Conservation (phyloP, 371 early-diverging fungal genomes). For the Modicella reniformis region DNA sequence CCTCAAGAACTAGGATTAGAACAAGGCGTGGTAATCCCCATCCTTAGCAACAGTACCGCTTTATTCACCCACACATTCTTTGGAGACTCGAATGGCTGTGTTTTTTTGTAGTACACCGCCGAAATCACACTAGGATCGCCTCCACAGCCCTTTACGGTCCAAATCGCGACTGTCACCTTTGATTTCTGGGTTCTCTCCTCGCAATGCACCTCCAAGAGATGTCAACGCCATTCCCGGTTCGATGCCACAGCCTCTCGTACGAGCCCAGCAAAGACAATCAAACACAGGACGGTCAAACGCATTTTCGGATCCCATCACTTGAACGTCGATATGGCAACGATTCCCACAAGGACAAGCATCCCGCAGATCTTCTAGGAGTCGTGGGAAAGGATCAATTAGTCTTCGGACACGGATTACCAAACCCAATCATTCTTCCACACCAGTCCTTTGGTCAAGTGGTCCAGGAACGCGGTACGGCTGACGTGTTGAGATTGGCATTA, state of each 20-base stretch:
- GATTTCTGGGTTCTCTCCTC: conserved; percentile 93
- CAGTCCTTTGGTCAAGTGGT: conserved; percentile 26
- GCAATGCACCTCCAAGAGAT: conserved; percentile 85
- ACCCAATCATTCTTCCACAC: neutral
- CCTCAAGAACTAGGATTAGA: too few relatives aligned
- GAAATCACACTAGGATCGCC: conserved; percentile 84
- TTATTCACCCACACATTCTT: too few relatives aligned
- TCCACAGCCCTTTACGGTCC: conserved; percentile 81
- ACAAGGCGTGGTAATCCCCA: too few relatives aligned
- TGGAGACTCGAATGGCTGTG: too few relatives aligned
- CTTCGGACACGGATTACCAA: conserved; percentile 68
- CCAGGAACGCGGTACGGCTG: conserved; percentile 9
- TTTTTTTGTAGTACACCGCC: conserved; percentile 15
- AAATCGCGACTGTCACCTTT: conserved; percentile 88
- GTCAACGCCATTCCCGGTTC: conserved; percentile 83
- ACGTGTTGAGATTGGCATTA: conserved; percentile 1
- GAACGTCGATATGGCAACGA: conserved; percentile 4
- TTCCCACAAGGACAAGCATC: neutral
- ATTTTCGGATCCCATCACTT: conserved; percentile 73
- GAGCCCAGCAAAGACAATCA: conserved; percentile 32
- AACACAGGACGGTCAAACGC: conserved; percentile 80
- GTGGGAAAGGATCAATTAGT: conserved; percentile 67
- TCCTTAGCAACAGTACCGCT: too few relatives aligned
- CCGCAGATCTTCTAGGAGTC: conserved; percentile 5
- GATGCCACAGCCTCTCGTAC: conserved; percentile 72